These are phyloP conservation scores for Pseudonitzschia delicatissima DNA, from an alignment of 108 stramenopile species.

Conservation along the genomic window DNA sequence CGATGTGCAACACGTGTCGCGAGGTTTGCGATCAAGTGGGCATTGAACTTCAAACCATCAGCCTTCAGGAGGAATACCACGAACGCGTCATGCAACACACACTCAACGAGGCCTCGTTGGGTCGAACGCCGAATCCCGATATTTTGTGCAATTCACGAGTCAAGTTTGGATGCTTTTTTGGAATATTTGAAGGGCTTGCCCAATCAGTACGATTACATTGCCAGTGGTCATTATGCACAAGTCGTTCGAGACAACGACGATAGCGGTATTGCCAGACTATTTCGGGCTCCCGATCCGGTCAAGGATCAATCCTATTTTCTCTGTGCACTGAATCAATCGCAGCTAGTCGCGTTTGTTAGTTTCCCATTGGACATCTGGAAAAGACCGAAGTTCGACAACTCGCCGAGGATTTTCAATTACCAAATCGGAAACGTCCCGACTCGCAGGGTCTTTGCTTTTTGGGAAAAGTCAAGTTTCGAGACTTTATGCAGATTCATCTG, in stretches of 20 bases:
- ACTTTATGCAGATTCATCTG: slow-evolving; percentile 87
- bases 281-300: slow-evolving; percentile 89
- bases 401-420: slow-evolving; percentile 85
- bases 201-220: slow-evolving; percentile 75
- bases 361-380: slow-evolving; percentile 90
- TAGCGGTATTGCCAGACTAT: slow-evolving; percentile 40
- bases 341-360: slow-evolving; percentile 77
- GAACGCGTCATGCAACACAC: slow-evolving; percentile 88
- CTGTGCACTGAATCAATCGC: slow-evolving; percentile 84
- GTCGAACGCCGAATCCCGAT: slow-evolving; percentile 97
- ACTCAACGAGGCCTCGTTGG: slow-evolving; percentile 76
- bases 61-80: slow-evolving; percentile 90
- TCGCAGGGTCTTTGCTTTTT: slow-evolving; percentile 94
- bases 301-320: slow-evolving; percentile 99
- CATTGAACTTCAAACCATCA: slow-evolving; percentile 81
- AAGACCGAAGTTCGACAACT: slow-evolving; percentile 89
- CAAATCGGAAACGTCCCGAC: slow-evolving; percentile 87
- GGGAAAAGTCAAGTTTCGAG: slow-evolving; percentile 93
- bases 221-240: slow-evolving; percentile 95
- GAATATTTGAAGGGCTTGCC: slow-evolving; percentile 49
- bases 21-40: slow-evolving; percentile 91
- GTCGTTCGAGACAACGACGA: slow-evolving; percentile 31
- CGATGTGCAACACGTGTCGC: slow-evolving; percentile 74
- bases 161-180: slow-evolving; percentile 96
- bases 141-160: slow-evolving; percentile 95